Evolutionary conservation across 768 basidiomycete species (phyloP), one percentile per base, ranked within the genome.

Genomic region (Auriscalpium microsporum): DNA sequence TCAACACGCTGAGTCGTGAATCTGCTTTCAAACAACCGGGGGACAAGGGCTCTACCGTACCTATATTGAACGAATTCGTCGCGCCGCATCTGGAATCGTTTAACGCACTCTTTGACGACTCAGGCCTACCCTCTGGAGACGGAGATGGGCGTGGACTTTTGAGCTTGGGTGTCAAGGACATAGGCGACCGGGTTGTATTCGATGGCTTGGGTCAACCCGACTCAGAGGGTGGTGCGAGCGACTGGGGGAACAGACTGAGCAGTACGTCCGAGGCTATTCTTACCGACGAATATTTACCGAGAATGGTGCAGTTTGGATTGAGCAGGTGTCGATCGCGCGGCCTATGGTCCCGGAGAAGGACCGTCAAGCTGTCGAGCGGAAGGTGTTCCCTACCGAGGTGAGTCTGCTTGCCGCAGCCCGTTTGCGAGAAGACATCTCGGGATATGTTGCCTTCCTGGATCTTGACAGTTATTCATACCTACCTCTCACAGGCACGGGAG

Each of bases 41-140:
- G 28, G 76, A 77, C 61, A 71, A 80, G 44, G 81, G 80, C 19
- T 79, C 87, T 21, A 82, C 84, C 11, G 82, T 90, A 60, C 82
- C 83, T 17, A 88, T 89, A 52, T 77, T 98, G 57, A 91, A 96
- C 62, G 90, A 95, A 71, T 90, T 97, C 64, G 92, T 97, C 53
- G 74, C 82, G 21, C 95, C 96, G 7, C 94, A 97, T 68, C 82
- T 98, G 58, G 89, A 97, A 69, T 93, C 90, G 40, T 98, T 99
- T 78, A 95, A 98, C 70, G 86, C 92, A 14, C 79, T 99, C 28
- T 94, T 97, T 68, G 94, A 97, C 65, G 93, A 95, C 68, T 85
- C 87, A 52, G 87, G 87, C n/a, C 68, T 89, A 53, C 82, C 85
- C 55, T 66, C 76, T 46, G 85, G 86, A 10, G 84, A 86, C 62